Evolutionary conservation across 2,329 filamentous ascomycete species (phyloP).

Genomic region (Hypoxylon sp.): DNA sequence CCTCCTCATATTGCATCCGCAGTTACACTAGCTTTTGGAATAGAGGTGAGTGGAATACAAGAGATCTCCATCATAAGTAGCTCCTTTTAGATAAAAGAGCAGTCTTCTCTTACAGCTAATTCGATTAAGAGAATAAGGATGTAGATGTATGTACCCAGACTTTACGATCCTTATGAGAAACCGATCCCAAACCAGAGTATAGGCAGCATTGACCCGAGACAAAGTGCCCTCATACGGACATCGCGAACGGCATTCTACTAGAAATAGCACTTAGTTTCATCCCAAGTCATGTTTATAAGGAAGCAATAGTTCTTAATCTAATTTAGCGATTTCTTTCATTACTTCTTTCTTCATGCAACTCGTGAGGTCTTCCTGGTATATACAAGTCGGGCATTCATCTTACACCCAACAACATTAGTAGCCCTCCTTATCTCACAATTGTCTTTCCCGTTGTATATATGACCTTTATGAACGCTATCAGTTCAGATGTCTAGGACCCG

Average conservation of each 20-base stretch:
- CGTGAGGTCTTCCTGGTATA: conserved; percentile 49
- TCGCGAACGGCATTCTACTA: background rate
- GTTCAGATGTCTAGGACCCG: conserved; percentile 45
- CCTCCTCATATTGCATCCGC: background rate
- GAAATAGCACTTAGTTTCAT: background rate
- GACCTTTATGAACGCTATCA: conserved; percentile 43
- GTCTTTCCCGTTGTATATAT: conserved; percentile 43
- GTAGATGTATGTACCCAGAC: background rate
- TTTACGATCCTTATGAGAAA: too few relatives aligned
- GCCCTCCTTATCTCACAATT: conserved; percentile 38
- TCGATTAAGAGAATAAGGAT: background rate
- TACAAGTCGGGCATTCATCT: conserved; percentile 47
- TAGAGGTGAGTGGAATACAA: background rate
- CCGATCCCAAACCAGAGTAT: background rate
- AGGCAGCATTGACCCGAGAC: background rate
- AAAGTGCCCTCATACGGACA: background rate
- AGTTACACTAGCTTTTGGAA: background rate
- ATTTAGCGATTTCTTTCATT: conserved; percentile 47
- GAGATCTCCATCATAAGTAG: background rate
- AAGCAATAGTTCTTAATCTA: conserved; percentile 11
- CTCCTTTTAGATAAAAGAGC: background rate
- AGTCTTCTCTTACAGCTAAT: background rate
- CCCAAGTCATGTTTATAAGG: background rate
- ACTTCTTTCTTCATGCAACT: conserved; percentile 42
- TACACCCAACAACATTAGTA: conserved; percentile 46